phyloP scores from a whole-genome alignment of 805 yeast species.

The Candida boleticola region DNA sequence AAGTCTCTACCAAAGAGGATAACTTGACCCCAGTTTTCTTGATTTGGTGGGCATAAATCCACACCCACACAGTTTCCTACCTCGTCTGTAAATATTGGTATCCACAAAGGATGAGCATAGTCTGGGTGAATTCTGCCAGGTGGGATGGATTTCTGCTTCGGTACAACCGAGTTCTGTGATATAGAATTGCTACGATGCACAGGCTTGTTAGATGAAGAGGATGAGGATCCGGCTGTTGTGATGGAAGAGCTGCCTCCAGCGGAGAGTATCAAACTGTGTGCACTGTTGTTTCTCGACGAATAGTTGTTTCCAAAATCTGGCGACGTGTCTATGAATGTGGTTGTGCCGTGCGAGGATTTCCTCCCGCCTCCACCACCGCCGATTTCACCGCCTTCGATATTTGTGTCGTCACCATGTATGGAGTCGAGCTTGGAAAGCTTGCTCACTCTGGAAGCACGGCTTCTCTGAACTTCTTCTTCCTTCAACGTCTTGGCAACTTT shows the following conservation, averaged over 20 bases:
- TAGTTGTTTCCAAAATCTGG: constrained; percentile 6
- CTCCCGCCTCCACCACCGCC: constrained; percentile 13
- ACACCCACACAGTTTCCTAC: constrained; percentile 91
- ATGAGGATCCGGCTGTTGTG: constrained; percentile 15
- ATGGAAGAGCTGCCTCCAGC: constrained; percentile 4
- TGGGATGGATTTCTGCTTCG: constrained; percentile 69
- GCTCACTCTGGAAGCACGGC: constrained; percentile 15
- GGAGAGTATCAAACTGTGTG: constrained; percentile 12
- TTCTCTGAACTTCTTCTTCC: constrained; percentile 20
- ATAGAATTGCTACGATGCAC: not conserved
- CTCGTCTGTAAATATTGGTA: constrained; percentile 84
- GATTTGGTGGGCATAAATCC: constrained; percentile 67
- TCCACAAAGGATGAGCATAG: constrained; percentile 91
- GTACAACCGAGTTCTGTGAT: constrained; percentile 14
- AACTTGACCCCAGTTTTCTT: constrained; percentile 77
- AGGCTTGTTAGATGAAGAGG: constrained; percentile 2
- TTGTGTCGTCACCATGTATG: constrained; percentile 13
- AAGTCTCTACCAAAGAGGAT: constrained; percentile 92
- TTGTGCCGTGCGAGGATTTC: not conserved
- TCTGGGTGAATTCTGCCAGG: constrained; percentile 67
- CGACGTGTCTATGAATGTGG: constrained; percentile 2
- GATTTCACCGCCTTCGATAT: constrained; percentile 8
- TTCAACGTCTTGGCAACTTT: constrained; percentile 51
- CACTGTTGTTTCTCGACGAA: constrained; percentile 3
- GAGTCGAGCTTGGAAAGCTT: constrained; percentile 22